Base-by-base conservation (phyloP, 768 basidiomycete genomes). In the Udeniomyces megalosporus region DNA sequence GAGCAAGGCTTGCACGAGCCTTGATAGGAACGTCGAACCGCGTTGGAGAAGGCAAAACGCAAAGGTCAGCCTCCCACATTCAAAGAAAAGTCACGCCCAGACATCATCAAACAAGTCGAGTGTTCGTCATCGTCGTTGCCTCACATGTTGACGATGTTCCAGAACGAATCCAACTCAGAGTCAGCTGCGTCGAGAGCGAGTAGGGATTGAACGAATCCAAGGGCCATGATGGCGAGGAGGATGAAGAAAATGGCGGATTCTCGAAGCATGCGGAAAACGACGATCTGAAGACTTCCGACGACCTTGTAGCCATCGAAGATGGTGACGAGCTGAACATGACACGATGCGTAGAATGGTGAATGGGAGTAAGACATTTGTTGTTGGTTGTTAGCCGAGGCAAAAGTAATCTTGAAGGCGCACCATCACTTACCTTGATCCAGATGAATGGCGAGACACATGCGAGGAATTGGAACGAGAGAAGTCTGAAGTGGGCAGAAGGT, bases 261-360 rank as follows among this genome's bases (percentile, higher is more conserved):
- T 68, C 59, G 68, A 66, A 96, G 74, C 91, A 96, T 96, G 14
- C 68, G 79, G 22, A 87, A 82, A 1, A 93, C 82, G 65, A 91
- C 92, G 31, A 96, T 89, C 71, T 93, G 89, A 83, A 95, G 83
- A 0, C 85, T 90, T 8, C 91, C 91, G 50, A 96, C 82, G 68
- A 86, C 86, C 82, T 88, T 85, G 73, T 79, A 84, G 7, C 85
- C 84, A 69, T 87, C 85, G 66, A 88, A 50, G 32, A 59, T 46
- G 11, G 63, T 60, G 52, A 65, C 38, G 32, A 65, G 35, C 52
- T 53, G 44, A 28, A 49, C 47, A 8, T 15, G n/a, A n/a, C 22
- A 24, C 28, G 35, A 42, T 45, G 5, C 34, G 17, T 57, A 7
- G 24, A 34, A n/a, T n/a, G n/a, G n/a, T n/a, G n/a, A n/a, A n/a